Percentiles rank a stretch among this genome's conserved stretches.
phyloP scores from a whole-genome alignment of 2,329 filamentous ascomycete genomes.

The Hymenoscyphus repandus region DNA sequence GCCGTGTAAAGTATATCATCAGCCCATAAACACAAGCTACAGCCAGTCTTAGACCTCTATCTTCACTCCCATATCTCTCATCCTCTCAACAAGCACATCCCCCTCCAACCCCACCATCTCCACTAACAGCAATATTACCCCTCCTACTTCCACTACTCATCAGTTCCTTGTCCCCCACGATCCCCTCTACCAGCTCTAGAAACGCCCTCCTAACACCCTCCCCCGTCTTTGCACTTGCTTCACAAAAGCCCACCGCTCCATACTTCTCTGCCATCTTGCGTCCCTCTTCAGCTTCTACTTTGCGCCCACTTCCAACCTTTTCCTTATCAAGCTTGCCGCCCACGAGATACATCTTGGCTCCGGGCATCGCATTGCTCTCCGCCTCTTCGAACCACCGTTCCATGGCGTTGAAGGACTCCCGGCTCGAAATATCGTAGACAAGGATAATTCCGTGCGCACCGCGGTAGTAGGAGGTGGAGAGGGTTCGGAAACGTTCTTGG shows the following conservation, averaged over 20 bases:
- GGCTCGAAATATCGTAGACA: conserved; percentile 81
- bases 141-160: conserved; percentile 27
- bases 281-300: conserved; percentile 46
- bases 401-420: conserved; percentile 47
- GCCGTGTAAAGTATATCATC: not conserved
- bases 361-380: conserved; percentile 42
- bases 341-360: conserved; percentile 46
- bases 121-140: conserved; percentile 24
- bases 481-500: conserved; percentile 91
- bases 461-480: conserved; percentile 91
- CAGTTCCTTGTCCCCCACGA: conserved; percentile 42
- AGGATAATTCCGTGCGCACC: conserved; percentile 93
- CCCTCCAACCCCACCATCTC: conserved; percentile 10
- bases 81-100: conserved; percentile 24
- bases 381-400: conserved; percentile 51
- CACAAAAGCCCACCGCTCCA: conserved; percentile 43
- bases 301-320: conserved; percentile 22
- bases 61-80: not conserved
- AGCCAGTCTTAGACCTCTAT: not conserved
- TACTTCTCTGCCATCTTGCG: conserved; percentile 41
- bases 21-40: not conserved
- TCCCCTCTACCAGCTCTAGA: conserved; percentile 45
- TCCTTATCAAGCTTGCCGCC: conserved; percentile 47
- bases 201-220: conserved; percentile 48
- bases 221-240: conserved; percentile 49